A percentile compares a stretch with the other conserved stretches of the same genome.
phyloP scores from a whole-genome alignment of 306 rosid species.

The Astragalus glycyphyllos region DNA sequence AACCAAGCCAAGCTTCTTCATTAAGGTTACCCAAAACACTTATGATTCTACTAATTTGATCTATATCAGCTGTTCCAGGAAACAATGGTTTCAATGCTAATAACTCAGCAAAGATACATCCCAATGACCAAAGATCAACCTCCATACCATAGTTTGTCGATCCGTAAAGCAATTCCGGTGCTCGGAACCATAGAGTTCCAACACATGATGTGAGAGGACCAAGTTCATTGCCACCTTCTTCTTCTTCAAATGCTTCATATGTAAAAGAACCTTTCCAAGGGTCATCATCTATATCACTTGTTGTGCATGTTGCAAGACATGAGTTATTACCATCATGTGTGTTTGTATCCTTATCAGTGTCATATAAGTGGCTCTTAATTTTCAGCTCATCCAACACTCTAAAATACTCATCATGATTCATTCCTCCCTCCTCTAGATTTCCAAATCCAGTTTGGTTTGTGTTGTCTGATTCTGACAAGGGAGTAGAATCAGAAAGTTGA shows the following conservation, averaged over 20 bases:
- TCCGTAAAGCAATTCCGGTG: conserved; percentile 89
- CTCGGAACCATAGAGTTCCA: conserved; percentile 84
- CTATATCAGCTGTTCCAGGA: conserved; percentile 83
- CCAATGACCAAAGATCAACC: conserved; percentile 93
- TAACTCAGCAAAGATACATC: conserved; percentile 81
- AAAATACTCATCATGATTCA: conserved; percentile 73
- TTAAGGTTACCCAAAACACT: conserved; percentile 73
- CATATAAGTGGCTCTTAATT: conserved; percentile 53
- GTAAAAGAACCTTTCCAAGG: conserved; percentile 61
- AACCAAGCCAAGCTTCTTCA: conserved; percentile 77
- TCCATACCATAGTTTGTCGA: conserved; percentile 74
- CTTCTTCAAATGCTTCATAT: conserved; percentile 66
- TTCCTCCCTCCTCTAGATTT: conserved; percentile 49
- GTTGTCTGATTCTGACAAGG: conserved; percentile 44
- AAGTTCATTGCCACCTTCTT: conserved; percentile 46
- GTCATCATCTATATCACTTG: conserved; percentile 76
- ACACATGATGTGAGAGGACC: conserved; percentile 83
- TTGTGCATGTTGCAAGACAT: conserved; percentile 89
- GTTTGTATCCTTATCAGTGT: conserved; percentile 60
- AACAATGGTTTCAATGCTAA: conserved; percentile 74
- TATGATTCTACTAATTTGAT: conserved; percentile 77
- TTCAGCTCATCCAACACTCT: conserved; percentile 77
- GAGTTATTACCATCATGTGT: conserved; percentile 71
- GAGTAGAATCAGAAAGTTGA: conserved; percentile 46
- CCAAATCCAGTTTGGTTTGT: conserved; percentile 45